These are phyloP conservation scores for Raphanus raphanistrum DNA, from an alignment of 345 rosid genomes.

Conservation along the genomic window DNA sequence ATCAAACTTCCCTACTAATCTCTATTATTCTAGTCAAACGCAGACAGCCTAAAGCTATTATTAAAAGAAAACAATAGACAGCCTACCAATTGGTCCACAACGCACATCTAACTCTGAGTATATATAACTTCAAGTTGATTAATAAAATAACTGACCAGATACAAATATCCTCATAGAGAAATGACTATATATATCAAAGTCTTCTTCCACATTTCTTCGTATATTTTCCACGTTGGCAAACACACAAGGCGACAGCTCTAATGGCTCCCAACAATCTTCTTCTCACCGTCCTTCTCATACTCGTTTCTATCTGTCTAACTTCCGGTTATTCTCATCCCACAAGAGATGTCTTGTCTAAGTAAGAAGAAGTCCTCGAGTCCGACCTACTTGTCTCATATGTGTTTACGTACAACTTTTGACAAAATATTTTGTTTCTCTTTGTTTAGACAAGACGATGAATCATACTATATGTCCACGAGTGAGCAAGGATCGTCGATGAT, in stretches of 20 bases:
- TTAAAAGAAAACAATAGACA: neutral
- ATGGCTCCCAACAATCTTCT: slow-evolving; percentile 20
- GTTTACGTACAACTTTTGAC: neutral
- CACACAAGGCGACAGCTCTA: neutral
- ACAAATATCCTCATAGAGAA: neutral
- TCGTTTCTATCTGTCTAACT: neutral
- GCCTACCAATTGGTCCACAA: neutral
- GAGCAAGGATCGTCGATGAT: neutral
- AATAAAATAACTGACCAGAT: neutral
- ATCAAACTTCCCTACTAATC: neutral
- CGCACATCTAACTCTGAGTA: neutral
- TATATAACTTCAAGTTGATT: neutral
- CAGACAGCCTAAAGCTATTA: neutral
- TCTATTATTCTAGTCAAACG: neutral
- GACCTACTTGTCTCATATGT: neutral
- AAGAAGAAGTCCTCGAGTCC: neutral
- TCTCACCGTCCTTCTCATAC: slow-evolving; percentile 15
- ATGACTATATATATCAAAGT: neutral
- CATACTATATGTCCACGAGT: neutral
- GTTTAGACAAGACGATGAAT: slow-evolving; percentile 23
- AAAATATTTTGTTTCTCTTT: neutral
- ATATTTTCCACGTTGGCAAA: slow-evolving; percentile 12
- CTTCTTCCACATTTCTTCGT: neutral
- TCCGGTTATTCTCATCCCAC: neutral
- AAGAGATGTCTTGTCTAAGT: slow-evolving; percentile 13